These are phyloP conservation scores for Fusarium tupiense DNA, from an alignment of 2,329 filamentous ascomycete genomes.

Conservation along the genomic window DNA sequence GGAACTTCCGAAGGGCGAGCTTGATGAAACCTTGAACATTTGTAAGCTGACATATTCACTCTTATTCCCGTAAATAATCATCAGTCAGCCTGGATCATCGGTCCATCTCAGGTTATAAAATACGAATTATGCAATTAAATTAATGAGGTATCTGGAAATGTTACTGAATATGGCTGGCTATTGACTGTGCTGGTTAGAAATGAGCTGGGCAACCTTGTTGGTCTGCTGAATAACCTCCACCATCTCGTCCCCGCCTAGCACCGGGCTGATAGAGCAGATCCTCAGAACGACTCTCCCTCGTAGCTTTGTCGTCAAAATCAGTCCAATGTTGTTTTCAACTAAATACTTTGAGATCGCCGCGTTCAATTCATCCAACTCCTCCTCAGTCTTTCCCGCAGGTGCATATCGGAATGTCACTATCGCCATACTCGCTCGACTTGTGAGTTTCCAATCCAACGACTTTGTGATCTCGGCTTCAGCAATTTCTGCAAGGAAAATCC, in stretches of 20 bases:
- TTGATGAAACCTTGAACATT: background rate
- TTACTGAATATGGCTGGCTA: background rate
- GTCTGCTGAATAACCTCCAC: background rate
- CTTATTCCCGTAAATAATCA: background rate
- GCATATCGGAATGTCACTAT: conserved; percentile 18
- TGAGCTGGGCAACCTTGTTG: background rate
- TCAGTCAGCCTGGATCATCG: background rate
- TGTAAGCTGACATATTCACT: background rate
- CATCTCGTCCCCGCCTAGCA: background rate
- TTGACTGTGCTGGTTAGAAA: background rate
- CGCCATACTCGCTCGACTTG: conserved; percentile 14
- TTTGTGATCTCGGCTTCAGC: background rate
- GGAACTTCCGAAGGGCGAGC: background rate
- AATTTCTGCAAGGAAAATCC: background rate
- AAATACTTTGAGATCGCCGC: background rate
- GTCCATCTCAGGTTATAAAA: background rate
- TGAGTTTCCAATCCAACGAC: background rate
- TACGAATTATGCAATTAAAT: accelerated
- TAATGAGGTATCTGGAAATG: background rate
- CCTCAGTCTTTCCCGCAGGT: background rate
- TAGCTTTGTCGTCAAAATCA: conserved; percentile 10
- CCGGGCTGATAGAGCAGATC: conserved; percentile 8
- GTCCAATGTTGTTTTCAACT: background rate
- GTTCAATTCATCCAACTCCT: background rate
- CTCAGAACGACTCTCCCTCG: background rate